These are phyloP conservation scores for Colletotrichum destructivum DNA, from an alignment of 2,329 filamentous ascomycete species.

Conservation along the genomic window DNA sequence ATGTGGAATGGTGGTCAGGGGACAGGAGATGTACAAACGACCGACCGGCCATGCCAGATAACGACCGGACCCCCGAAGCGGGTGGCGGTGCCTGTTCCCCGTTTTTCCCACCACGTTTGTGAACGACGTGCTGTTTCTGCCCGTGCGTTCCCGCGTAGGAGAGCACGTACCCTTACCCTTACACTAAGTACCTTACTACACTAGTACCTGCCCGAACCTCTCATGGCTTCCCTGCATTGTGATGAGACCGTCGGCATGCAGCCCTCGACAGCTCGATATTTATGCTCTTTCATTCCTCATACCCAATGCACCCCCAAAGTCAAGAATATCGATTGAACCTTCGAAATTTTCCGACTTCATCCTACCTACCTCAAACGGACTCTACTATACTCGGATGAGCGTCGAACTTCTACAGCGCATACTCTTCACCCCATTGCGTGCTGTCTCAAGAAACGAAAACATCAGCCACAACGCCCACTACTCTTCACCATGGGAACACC, in stretches of 20 bases:
- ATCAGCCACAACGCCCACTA: background rate
- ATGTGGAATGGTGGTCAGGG: slow-evolving; percentile 2
- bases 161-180: slow-evolving; percentile 20
- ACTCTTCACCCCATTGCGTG: slow-evolving; percentile 1
- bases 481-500: slow-evolving; percentile 62
- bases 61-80: slow-evolving; percentile 15
- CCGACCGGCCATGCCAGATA: slow-evolving; percentile 3
- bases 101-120: slow-evolving; percentile 15
- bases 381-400: background rate
- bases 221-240: slow-evolving; percentile 13
- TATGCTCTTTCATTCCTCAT: background rate
- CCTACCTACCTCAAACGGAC: slow-evolving; percentile 1
- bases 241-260: slow-evolving; percentile 24
- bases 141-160: background rate
- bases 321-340: background rate
- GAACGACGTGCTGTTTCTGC: slow-evolving; percentile 5
- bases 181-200: too few relatives aligned
- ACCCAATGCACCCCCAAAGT: background rate
- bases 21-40: background rate
- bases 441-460: background rate
- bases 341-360: too few relatives aligned
- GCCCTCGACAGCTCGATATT: background rate
- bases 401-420: slow-evolving; percentile 8
- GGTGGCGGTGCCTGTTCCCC: slow-evolving; percentile 33
- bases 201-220: slow-evolving; percentile 4